Base-by-base conservation (phyloP, 768 basidiomycete genomes). In the Russula dissimulans region DNA sequence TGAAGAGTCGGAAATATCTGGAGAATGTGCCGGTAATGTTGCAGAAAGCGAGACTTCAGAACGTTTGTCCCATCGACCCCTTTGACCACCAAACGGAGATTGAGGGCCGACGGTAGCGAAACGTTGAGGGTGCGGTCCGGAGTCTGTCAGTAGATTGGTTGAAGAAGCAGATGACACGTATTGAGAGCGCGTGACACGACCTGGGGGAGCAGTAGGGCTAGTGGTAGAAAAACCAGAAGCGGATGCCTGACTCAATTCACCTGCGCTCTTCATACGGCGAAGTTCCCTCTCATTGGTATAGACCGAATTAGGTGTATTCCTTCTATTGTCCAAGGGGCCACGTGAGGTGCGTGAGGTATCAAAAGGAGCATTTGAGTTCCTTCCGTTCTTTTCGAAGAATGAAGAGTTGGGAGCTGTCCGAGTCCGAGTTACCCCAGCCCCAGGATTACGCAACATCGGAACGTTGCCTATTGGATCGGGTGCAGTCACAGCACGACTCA, bases 241-340 rank as follows among this genome's bases (percentile, higher is more conserved):
- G 67, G 69, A 73, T 72, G 74, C 77, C 61, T 79, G 76, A 39
- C 85, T 83, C 43, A 91, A 75, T 70, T 91, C 89, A 41, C 88
- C 89, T 22, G 89, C 89, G 70, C 89, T 91, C 74, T 89, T 91
- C 89, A 91, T 91, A 69, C 62, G 65, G 56, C 50, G 65, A 66
- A 63, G 48, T 63, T 67, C 66, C 59, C 63, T 54, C 43, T 62
- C 48, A 53, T 62, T 72, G 65, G 71, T 71, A 59, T 75, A 71
- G 53, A 75, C 74, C 5, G 74, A 67, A 47, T 82, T 79, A 51
- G 78, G 76, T 32, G 70, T 70, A 17, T 61, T 57, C 54, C 26
- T 54, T 12, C 39, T 49, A 44, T 64, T 58, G 17, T 57, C 47
- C 31, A 56, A 58, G 43, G 47, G 11, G 14, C 18, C 51, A 48